These are phyloP conservation scores for Pseudozyma sp. DNA, from an alignment of 1,284 basidiomycete genomes.

Conservation along the genomic window DNA sequence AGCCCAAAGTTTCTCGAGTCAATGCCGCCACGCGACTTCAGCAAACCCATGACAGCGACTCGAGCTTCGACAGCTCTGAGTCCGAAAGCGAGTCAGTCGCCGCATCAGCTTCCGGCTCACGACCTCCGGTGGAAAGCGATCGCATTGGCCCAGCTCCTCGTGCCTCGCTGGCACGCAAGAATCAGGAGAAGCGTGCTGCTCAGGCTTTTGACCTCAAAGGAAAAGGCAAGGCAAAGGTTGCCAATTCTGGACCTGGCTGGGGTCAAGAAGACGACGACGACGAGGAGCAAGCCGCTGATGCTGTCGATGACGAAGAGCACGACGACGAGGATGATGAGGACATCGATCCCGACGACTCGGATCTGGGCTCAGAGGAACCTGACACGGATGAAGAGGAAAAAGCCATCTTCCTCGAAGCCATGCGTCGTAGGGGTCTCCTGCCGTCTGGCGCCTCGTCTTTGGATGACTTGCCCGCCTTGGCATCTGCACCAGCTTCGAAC, in stretches of 20 bases:
- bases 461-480: slow-evolving; percentile 5
- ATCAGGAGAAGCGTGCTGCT: slow-evolving; percentile 27
- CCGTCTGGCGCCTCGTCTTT: slow-evolving; percentile 5
- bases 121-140: slow-evolving; percentile 1
- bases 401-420: slow-evolving; percentile 59
- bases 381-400: slow-evolving; percentile 64
- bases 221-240: slow-evolving; percentile 40
- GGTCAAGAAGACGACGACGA: slow-evolving; percentile 35
- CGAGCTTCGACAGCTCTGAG: slow-evolving; percentile 62
- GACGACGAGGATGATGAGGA: slow-evolving; percentile 12
- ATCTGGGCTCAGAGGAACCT: slow-evolving; percentile 38
- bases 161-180: slow-evolving; percentile 38
- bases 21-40: slow-evolving; percentile 36
- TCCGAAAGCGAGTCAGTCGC: slow-evolving; percentile 34
- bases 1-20: slow-evolving; percentile 32
- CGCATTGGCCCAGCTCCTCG: slow-evolving; percentile 39
- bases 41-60: slow-evolving; percentile 41
- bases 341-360: slow-evolving; percentile 22
- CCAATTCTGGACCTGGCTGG: slow-evolving; percentile 22
- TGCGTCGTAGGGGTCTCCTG: slow-evolving; percentile 57
- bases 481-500: background rate
- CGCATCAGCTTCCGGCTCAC: slow-evolving; percentile 14
- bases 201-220: slow-evolving; percentile 22
- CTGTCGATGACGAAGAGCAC: slow-evolving; percentile 15
- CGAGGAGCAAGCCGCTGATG: slow-evolving; percentile 6